These are phyloP conservation scores for Quercus berberidifolia DNA, from an alignment of 306 rosid species.

Conservation along the genomic window DNA sequence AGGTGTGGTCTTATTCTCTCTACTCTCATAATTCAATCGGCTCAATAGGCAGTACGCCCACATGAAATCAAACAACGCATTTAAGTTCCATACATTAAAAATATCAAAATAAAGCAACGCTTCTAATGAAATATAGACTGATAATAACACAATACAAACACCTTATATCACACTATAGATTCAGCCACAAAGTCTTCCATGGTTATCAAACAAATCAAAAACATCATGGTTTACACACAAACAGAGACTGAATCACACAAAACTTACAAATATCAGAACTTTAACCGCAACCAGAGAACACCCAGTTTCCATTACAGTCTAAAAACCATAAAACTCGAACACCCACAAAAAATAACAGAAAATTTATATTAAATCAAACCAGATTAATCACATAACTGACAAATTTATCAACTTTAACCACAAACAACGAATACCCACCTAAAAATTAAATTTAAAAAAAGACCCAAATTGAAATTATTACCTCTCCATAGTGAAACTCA, in stretches of 20 bases:
- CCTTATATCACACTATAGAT: neutral
- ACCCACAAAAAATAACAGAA: neutral
- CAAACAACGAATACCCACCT: neutral
- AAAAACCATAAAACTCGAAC: neutral
- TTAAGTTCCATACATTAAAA: neutral
- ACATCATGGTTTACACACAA: neutral
- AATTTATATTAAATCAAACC: too few relatives aligned
- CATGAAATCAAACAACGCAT: neutral
- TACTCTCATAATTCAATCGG: neutral
- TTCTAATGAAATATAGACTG: too few relatives aligned
- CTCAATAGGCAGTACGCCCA: neutral
- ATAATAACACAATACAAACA: neutral
- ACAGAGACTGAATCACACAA: neutral
- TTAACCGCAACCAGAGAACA: neutral
- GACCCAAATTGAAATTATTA: neutral
- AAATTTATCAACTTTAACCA: conserved; percentile 1
- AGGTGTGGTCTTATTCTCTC: neutral
- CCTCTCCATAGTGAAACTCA: conserved; percentile 8
- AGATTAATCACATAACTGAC: neutral
- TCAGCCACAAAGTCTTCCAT: neutral
- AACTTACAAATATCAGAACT: neutral
- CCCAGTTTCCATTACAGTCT: neutral
- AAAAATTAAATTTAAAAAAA: neutral
- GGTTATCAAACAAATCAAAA: neutral
- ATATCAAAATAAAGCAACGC: neutral